A percentile compares a stretch with the other conserved stretches of the same genome.
phyloP scores from a whole-genome alignment of 1,284 basidiomycete genomes.

The Heterobasidion occidentale region DNA sequence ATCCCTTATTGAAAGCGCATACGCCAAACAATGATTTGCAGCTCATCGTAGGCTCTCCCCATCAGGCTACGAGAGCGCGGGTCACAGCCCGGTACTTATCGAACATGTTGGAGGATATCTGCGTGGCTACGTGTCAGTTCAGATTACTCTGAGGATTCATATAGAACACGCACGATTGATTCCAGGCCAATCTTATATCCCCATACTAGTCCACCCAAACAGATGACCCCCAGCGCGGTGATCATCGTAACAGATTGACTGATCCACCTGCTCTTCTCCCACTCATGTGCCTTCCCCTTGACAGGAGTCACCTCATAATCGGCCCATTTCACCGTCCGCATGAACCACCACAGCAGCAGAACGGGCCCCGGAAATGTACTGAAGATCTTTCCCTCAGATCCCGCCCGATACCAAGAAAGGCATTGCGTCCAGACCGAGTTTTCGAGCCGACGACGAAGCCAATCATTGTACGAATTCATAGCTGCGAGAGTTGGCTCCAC shows the following conservation, averaged over 20 bases:
- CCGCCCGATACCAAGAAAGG: constrained; percentile 31
- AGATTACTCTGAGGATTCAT: neutral
- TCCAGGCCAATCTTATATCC: neutral
- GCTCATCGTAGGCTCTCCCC: too few species aligned
- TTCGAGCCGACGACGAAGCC: constrained; percentile 27
- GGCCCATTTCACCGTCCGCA: constrained; percentile 21
- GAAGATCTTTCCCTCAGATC: constrained; percentile 23
- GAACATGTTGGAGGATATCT: too few species aligned
- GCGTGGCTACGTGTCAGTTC: neutral
- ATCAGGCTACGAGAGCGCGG: too few species aligned
- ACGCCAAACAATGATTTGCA: too few species aligned
- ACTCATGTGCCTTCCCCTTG: neutral
- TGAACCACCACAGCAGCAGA: constrained; percentile 24
- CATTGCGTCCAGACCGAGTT: constrained; percentile 31
- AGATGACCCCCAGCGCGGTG: neutral
- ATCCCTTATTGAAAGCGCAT: too few species aligned
- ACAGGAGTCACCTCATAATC: constrained; percentile 16
- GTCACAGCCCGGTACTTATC: too few species aligned
- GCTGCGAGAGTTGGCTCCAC: constrained; percentile 13
- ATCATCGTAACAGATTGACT: neutral
- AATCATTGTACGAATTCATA: constrained; percentile 32
- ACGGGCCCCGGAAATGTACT: constrained; percentile 30
- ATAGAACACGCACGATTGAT: neutral
- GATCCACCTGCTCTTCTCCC: neutral
- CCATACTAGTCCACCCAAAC: neutral